A percentile compares a stretch with the other conserved stretches of the same genome.
Evolutionary conservation across 2,329 filamentous ascomycete genomes (phyloP).

Genomic region (Neopestalotiopsis clavispora): DNA sequence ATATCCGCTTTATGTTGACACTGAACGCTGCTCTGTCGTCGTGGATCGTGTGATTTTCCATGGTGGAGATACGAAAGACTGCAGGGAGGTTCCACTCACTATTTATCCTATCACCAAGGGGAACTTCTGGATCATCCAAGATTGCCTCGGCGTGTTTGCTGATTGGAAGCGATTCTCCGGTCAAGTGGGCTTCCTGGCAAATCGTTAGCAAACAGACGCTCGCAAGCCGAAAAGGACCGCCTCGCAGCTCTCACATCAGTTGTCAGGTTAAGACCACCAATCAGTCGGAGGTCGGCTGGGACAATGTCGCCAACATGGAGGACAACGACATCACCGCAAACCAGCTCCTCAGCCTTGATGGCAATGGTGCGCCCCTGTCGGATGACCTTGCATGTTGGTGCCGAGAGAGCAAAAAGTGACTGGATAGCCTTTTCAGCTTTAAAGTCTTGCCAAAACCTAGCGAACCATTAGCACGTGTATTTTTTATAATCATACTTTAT

Average conservation of each 20-base stretch:
- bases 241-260: slow-evolving; percentile 54
- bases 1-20: no score
- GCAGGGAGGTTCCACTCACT: not conserved
- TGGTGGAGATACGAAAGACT: not conserved
- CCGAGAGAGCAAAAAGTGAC: slow-evolving; percentile 62
- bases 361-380: slow-evolving; percentile 56
- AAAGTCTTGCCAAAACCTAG: slow-evolving; percentile 63
- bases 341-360: slow-evolving; percentile 61
- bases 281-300: slow-evolving; percentile 69
- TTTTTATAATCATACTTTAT: no score
- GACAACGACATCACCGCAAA: slow-evolving; percentile 69
- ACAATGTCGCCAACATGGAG: slow-evolving; percentile 71
- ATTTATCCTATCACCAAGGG: slow-evolving; percentile 73
- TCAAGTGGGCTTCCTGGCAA: slow-evolving; percentile 66
- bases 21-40: not conserved
- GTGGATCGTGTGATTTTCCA: not conserved
- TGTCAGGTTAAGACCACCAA: slow-evolving; percentile 73
- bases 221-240: not conserved
- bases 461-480: not conserved
- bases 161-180: slow-evolving; percentile 74
- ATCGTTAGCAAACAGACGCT: not conserved
- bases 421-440: slow-evolving; percentile 67
- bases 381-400: slow-evolving; percentile 63
- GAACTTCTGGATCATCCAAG: slow-evolving; percentile 57
- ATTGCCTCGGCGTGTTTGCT: slow-evolving; percentile 66